Base-by-base conservation (phyloP, 306 rosid genomes). In the Acacia acuminata region DNA sequence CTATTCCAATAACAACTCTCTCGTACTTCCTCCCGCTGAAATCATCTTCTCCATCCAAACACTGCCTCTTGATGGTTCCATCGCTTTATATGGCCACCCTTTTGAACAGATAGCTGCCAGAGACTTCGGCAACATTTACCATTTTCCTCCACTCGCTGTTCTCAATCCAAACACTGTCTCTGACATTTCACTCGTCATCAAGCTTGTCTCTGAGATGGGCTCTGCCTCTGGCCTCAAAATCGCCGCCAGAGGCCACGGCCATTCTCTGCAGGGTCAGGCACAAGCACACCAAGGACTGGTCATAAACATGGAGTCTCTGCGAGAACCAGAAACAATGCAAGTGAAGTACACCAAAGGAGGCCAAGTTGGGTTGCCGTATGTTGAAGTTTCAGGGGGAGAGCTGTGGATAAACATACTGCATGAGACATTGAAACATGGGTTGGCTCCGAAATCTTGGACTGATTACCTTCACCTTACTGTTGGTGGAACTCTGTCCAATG, bases 381-480 rank as follows among this genome's bases (percentile, higher is more conserved):
- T 86, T 32, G 99, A 96, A 82, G 99, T 91, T 42, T 91, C 97
- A 7, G 98, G 92, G 4, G 98, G 99, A 32, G 94, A 94, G 87
- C 83, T 96, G 85, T 96, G 99, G 99, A 94, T 96, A 79, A 90
- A 92, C 79, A 85, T 96, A 80, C 84, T 96, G 90, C 94, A 86
- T 91, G 94, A 92, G 80, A 91, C 98, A 53, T 92, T 96, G 27
- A 84, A 88, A 85, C 77, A 86, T 82, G 99, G 98, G 65, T 74
- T 96, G 74, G 92, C 99, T 51, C 99, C 99, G 10, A 96, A 94
- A 66, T 96, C 98, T 58, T 96, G 99, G 99, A 96, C 99, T 12
- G 99, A 96, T 87, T 96, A 96, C 69, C 94, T 96, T 84, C 91
- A 91, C 60, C 98, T 96, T 36, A 94, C 94, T 40, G 99, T 92